Base-by-base conservation (phyloP, 441 rosid genomes). In the Euphorbia schlechtendalii region DNA sequence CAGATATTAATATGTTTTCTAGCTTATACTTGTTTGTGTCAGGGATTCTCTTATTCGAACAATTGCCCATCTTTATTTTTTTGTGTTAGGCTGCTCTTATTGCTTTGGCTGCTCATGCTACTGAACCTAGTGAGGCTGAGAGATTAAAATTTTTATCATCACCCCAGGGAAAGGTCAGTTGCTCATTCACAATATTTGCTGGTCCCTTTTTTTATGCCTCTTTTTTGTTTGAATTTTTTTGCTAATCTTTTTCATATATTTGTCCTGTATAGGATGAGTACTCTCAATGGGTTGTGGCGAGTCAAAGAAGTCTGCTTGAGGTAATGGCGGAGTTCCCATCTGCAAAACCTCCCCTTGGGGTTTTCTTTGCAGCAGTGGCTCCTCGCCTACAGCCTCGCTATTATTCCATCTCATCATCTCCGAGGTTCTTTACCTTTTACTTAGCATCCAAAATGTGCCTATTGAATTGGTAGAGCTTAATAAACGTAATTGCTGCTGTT, bases 261-360 rank as follows among this genome's bases (percentile, higher is more conserved):
- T n/a, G n/a, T n/a, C n/a, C n/a, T n/a, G n/a, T n/a, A n/a, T 81
- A 92, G 96, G 90, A 87, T 58, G 96, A 89, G 73, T 89, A 89
- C 66, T 72, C 94, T 24, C 83, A 88, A 67, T 92, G 94, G 92
- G 71, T 89, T 75, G 84, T 79, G 75, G 88, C 81, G 66, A 83
- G 89, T 73, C 96, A 92, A 80, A 86, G 94, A 79, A 92, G 98
- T 77, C 89, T 92, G 70, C 86, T 89, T 72, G 96, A 89, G 82
- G 94, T 92, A 54, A 85, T 92, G 98, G 84, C 87, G 48, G 93
- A 81, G 71, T 92, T 89, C 72, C 90, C 92, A 71, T 89, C 98
- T 21, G 89, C 88, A 57, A 92, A 77, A 75, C 84, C 96, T 63
- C 87, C 96, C 25, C 80, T 92, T 59, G 94, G 96, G 74, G 92